These are phyloP conservation scores for Barnettozyma botsteinii DNA, from an alignment of 805 yeast species.

Conservation along the genomic window DNA sequence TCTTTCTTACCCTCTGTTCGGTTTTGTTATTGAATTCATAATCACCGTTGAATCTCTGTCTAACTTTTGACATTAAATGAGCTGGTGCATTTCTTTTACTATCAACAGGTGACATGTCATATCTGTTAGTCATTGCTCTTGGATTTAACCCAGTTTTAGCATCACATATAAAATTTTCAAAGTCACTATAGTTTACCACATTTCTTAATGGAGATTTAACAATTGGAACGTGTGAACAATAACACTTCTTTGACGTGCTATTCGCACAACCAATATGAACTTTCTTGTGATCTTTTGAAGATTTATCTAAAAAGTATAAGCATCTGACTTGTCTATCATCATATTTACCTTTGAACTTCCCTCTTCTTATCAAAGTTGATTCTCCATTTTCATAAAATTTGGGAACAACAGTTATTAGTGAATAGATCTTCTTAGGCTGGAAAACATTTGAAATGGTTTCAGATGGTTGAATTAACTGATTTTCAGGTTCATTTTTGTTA, in stretches of 20 bases:
- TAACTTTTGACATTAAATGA: conserved; percentile 4
- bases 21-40: background rate
- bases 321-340: conserved; percentile 27
- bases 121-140: background rate
- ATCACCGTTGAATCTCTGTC: conserved; percentile 5
- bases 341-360: conserved; percentile 25
- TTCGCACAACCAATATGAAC: conserved; percentile 3
- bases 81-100: background rate
- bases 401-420: background rate
- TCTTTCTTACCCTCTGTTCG: background rate
- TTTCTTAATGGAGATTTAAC: conserved; percentile 14
- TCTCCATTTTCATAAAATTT: conserved; percentile 5
- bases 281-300: background rate
- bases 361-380: conserved; percentile 20
- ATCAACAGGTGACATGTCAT: background rate
- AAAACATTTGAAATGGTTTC: background rate
- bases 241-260: conserved; percentile 7
- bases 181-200: background rate
- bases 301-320: conserved; percentile 4
- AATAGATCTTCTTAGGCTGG: background rate
- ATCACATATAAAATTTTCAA: background rate
- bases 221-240: conserved; percentile 13
- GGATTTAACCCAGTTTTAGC: conserved; percentile 3
- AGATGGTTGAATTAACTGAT: background rate
- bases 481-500: background rate